A percentile compares a stretch with the other conserved stretches of the same genome.
Evolutionary conservation across 805 yeast species (phyloP).

Genomic region (Wickerhamomyces mucosus): DNA sequence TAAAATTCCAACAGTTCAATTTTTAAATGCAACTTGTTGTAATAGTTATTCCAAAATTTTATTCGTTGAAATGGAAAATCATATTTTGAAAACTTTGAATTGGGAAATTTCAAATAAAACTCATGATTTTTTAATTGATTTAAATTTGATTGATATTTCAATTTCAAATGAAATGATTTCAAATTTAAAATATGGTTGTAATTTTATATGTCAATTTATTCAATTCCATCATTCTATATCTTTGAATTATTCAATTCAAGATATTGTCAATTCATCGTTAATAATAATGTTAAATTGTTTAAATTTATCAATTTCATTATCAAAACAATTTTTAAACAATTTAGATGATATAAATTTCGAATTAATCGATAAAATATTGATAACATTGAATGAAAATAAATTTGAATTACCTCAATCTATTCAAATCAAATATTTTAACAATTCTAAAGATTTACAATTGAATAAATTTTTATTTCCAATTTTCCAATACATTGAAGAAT

Average conservation of each 20-base stretch:
- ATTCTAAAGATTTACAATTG: conserved; percentile 11
- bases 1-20: conserved; percentile 45
- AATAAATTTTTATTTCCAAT: conserved; percentile 8
- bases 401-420: conserved; percentile 30
- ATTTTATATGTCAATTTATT: conserved; percentile 56
- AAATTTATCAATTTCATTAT: conserved; percentile 19
- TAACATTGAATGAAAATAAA: conserved; percentile 11
- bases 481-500: conserved; percentile 19
- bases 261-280: conserved; percentile 43
- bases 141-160: conserved; percentile 31
- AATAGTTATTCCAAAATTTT: conserved; percentile 45
- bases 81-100: conserved; percentile 48
- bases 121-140: conserved; percentile 53
- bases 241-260: conserved; percentile 35
- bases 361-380: conserved; percentile 15
- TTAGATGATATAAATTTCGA: conserved; percentile 12
- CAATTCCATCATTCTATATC: conserved; percentile 53
- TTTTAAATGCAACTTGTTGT: conserved; percentile 47
- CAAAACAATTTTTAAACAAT: conserved; percentile 12
- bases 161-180: conserved; percentile 2
- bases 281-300: conserved; percentile 36
- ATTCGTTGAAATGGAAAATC: conserved; percentile 61
- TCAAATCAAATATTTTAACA: conserved; percentile 34
- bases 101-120: conserved; percentile 61
- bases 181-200: conserved; percentile 40